phyloP scores from a whole-genome alignment of 2,329 filamentous ascomycete genomes.

The Thielaviopsis cerberus region DNA sequence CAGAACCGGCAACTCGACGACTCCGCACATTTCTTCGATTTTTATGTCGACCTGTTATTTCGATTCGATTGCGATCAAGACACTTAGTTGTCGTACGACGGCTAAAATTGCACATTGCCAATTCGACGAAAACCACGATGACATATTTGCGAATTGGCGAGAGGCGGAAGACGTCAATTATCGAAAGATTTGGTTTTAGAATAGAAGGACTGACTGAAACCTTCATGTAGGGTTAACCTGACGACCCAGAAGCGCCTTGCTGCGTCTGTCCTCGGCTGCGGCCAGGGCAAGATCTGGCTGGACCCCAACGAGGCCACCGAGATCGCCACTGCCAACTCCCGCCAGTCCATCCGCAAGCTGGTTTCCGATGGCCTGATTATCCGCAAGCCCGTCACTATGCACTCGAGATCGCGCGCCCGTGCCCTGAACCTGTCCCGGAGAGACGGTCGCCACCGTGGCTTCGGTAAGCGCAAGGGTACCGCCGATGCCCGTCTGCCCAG shows the following conservation, averaged over 20 bases:
- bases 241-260: constrained; percentile 99
- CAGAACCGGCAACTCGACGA: not conserved
- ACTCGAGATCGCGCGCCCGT: constrained; percentile 91
- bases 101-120: not conserved
- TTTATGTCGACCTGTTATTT: not conserved
- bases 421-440: constrained; percentile 86
- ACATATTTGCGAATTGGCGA: not conserved
- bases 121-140: not conserved
- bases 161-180: not conserved
- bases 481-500: constrained; percentile 97
- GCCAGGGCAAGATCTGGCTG: constrained; percentile 99
- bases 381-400: constrained; percentile 99
- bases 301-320: constrained; percentile 98
- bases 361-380: constrained; percentile 99
- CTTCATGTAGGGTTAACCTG: constrained; percentile 73
- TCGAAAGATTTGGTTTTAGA: not conserved
- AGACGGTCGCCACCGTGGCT: constrained; percentile 93
- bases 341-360: constrained; percentile 99
- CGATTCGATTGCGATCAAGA: not conserved
- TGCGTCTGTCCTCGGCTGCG: constrained; percentile 94
- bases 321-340: constrained; percentile 99
- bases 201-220: constrained; percentile 10
- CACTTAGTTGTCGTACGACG: not conserved
- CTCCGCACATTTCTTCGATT: not conserved
- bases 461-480: constrained; percentile 99